A percentile compares a stretch with the other conserved stretches of the same genome.
Conservation (phyloP, 495 filamentous ascomycete genomes). For the Aspergillus hancockii region DNA sequence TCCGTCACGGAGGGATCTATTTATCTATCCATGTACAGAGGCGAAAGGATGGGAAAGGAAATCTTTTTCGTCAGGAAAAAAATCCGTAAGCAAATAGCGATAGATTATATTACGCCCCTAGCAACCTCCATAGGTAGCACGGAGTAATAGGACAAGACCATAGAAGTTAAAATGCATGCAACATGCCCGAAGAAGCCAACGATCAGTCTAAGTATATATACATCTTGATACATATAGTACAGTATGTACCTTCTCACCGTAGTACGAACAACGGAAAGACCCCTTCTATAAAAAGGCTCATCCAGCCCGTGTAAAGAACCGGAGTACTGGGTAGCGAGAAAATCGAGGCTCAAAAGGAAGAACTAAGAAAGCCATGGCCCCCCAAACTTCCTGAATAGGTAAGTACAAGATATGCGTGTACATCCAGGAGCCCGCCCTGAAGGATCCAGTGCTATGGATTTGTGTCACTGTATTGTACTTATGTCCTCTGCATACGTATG, state of each 20-base stretch:
- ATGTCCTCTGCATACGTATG: background rate
- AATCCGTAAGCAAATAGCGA: background rate
- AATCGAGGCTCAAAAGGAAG: constrained; percentile 1
- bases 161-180: constrained; percentile 12
- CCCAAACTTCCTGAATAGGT: background rate
- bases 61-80: too few relatives aligned
- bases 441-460: background rate
- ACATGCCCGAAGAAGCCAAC: constrained; percentile 17
- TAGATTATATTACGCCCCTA: background rate
- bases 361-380: background rate
- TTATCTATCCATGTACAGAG: too few relatives aligned
- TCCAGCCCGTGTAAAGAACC: background rate
- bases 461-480: constrained; percentile 1
- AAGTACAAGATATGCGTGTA: background rate
- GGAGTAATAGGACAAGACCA: background rate
- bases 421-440: background rate
- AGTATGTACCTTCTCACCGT: background rate
- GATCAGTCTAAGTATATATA: background rate
- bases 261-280: background rate
- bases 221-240: background rate
- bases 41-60: too few relatives aligned
- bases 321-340: background rate
- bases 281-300: background rate
- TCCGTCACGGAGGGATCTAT: background rate
- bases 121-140: background rate